Evolutionary conservation across 768 basidiomycete species (phyloP), one percentile per base, ranked within the genome.

Genomic region (Inosperma sp.): DNA sequence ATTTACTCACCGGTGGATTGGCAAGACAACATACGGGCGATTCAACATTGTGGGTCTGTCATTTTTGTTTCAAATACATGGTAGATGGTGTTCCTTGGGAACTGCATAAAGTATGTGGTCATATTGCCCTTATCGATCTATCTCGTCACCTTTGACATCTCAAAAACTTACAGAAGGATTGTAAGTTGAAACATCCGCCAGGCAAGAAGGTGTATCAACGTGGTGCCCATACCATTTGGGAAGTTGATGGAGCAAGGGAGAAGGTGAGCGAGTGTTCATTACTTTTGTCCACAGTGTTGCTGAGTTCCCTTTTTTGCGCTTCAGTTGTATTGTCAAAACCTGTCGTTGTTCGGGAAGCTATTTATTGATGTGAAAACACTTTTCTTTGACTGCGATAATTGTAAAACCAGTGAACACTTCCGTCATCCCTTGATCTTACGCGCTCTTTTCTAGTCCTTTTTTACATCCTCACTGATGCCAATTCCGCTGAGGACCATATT

Each of bases 361-460:
- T 98, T 99, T 66, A 97, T 98, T 61, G 96, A 98, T 61, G 87
- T 94, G 55, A 99, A 99, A 70, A 95, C 94, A 9, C 70, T 94
- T 13, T 94, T 90, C 68, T 95, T 92, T 61, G 91, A 94, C 60
- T 83, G 82, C 52, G 88, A 91, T 57, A 88, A 87, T 59, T 90
- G 91, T 89, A n/a, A n/a, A n/a, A n/a, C n/a, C n/a, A n/a, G n/a
- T n/a, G n/a, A n/a, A n/a, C n/a, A n/a, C n/a, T n/a, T n/a, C n/a
- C n/a, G n/a, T n/a, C n/a, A n/a, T n/a, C n/a, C n/a, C n/a, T n/a
- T n/a, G n/a, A n/a, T n/a, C n/a, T n/a, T n/a, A n/a, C n/a, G n/a
- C n/a, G n/a, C n/a, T n/a, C n/a, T 12, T 22, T 23, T 33, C 27
- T 61, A 89, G 90, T 98, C 67, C 67, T 89, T 33, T 99, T 95